phyloP scores from a whole-genome alignment of 257 asterid species.

The Ajuga chamaepitys region DNA sequence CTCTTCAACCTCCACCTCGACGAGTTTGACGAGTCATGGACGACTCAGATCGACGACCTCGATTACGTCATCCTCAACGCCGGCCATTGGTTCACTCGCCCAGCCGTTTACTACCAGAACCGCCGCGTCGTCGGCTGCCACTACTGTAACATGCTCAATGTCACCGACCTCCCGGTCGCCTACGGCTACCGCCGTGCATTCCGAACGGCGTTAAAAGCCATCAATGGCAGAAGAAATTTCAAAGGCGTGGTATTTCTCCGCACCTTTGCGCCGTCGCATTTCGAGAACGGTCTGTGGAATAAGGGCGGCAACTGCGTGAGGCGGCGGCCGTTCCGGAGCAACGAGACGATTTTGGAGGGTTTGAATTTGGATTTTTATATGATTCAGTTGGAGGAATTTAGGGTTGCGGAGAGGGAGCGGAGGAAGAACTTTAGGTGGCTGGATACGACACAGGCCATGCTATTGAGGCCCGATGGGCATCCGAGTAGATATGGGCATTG shows the following conservation, averaged over 20 bases:
- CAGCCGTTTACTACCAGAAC: constrained; percentile 36
- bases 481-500: constrained; percentile 61
- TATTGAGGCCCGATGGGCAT: constrained; percentile 63
- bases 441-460: constrained; percentile 50
- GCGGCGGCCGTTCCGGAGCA: constrained; percentile 35
- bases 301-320: constrained; percentile 51
- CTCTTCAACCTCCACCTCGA: constrained; percentile 55
- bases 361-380: constrained; percentile 28
- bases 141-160: constrained; percentile 35
- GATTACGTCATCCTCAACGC: constrained; percentile 50
- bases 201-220: constrained; percentile 32
- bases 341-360: constrained; percentile 42
- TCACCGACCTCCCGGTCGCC: constrained; percentile 21
- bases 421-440: constrained; percentile 30
- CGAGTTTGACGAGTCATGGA: constrained; percentile 47
- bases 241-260: constrained; percentile 33
- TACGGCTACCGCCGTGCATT: constrained; percentile 46
- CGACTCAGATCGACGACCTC: constrained; percentile 39
- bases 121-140: constrained; percentile 43
- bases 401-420: constrained; percentile 29
- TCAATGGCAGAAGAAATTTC: constrained; percentile 15
- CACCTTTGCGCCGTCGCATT: constrained; percentile 59
- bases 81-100: constrained; percentile 68
- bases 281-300: constrained; percentile 58
- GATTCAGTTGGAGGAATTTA: constrained; percentile 50